Evolutionary conservation across 176 grass and related monocot genomes (phyloP).

Genomic region (Oryza rufipogon): DNA sequence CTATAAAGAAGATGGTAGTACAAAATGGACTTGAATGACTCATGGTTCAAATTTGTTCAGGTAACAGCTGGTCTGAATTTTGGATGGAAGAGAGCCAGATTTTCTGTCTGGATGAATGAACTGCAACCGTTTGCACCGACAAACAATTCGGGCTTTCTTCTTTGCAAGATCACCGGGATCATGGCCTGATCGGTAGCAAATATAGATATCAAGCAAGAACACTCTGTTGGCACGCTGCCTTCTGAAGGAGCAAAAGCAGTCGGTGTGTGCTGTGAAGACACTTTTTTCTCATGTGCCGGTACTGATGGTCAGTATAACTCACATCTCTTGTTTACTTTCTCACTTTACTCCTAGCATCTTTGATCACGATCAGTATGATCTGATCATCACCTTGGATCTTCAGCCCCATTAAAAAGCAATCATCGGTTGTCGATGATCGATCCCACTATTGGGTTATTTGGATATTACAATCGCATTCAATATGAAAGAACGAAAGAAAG

Average conservation of each 20-base stretch:
- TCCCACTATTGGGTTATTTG: neutral
- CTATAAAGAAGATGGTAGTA: neutral
- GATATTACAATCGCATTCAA: constrained; percentile 28
- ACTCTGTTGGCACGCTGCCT: neutral
- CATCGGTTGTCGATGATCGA: constrained; percentile 1
- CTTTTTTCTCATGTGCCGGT: constrained; percentile 58
- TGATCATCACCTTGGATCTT: constrained; percentile 49
- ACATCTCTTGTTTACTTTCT: constrained; percentile 40
- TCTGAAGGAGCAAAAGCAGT: constrained; percentile 43
- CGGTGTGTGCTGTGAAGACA: constrained; percentile 23
- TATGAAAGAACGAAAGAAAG: neutral
- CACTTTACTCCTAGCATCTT: constrained; percentile 31
- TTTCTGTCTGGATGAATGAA: constrained; percentile 1
- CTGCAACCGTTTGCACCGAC: neutral
- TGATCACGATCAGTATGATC: constrained; percentile 18
- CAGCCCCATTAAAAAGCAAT: constrained; percentile 7
- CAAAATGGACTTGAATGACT: neutral
- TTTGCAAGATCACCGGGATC: neutral
- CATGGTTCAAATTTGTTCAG: neutral
- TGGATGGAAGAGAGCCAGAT: constrained; percentile 27
- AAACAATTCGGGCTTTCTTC: neutral
- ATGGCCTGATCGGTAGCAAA: neutral
- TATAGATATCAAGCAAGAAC: constrained; percentile 25
- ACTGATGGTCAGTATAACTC: constrained; percentile 64
- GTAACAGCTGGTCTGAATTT: neutral